Evolutionary conservation across 2,329 filamentous ascomycete genomes (phyloP), one percentile per base, ranked within the genome.

Genomic region (Cladosporium sp.): DNA sequence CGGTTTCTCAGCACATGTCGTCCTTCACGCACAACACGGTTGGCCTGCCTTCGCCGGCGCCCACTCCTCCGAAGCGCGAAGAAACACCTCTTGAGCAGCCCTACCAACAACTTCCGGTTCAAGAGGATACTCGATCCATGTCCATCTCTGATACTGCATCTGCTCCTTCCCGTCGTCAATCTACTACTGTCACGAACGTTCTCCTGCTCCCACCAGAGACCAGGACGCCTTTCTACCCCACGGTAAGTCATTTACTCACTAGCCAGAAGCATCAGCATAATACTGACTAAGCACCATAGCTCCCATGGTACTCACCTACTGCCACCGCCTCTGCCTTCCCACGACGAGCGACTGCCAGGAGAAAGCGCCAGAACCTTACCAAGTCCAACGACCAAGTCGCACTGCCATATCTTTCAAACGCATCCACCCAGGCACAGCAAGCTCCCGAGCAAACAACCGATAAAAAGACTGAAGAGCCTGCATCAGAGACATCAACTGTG

Each of bases 301-400:
- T 84, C 16, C 81, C 81, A 9, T 84, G 80, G 80, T 72, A 80
- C 29, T 84, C 80, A 11, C 72, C 77, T 22, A 72, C 77, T 13
- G 75, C 77, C 16, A 67, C 54, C 25, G 49, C 53, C 18, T 42
- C 67, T 27, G 67, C 73, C 2, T 83, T 84, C 59, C 80, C 80
- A 3, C 65, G 74, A 13, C 72, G 74, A 60, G 70, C 72, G 42
- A 70, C 73, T 12, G 68, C 70, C 46, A 72, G 74, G 57, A 72
- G 77, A 45, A 63, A 68, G 55, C 63, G 69, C 50, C 62, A 64
- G 43, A 67, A 66, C 40, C 62, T 67, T 18, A 67, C 68, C 20
- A 59, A 62, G 9, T 62, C 67, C 4, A 67, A 67, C 30, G 70
- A 69, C 36, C 59, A 69, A 19, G 61, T 75, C n/a, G 74, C 79